Evolutionary conservation across 2,329 filamentous ascomycete species (phyloP), one percentile per base, ranked within the genome.

Genomic region (Fusarium musae): DNA sequence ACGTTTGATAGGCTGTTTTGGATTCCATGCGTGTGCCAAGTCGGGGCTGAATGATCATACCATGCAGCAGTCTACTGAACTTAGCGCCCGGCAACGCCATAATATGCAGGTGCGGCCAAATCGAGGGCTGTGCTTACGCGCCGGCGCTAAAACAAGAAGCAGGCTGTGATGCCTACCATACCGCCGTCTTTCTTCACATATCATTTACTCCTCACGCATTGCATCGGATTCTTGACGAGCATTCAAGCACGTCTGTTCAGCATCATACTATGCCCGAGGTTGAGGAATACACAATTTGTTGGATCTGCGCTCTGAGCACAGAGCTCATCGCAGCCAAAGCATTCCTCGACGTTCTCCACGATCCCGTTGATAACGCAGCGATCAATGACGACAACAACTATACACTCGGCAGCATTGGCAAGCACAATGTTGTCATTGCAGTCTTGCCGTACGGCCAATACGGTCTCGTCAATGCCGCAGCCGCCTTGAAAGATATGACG

Each of bases 181-280:
- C 42, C 23, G 42, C 16, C 10, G 0, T 6, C 13, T 9, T n/a
- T 42, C 2, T 15, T 23, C 23, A 23, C 23, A 23, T 3, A 23
- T 3, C 23, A 23, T 23, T 23, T n/a, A n/a, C n/a, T n/a, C n/a
- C n/a, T n/a, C n/a, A n/a, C n/a, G n/a, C n/a, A n/a, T n/a, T n/a
- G n/a, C n/a, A n/a, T n/a, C n/a, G n/a, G n/a, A n/a, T 23, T 23
- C 23, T 23, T 23, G 23, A 23, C 23, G 23, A 23, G 23, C 23
- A 23, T 23, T 23, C 23, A 23, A 23, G 23, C 23, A 23, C 23
- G 3, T 23, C 23, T 3, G 23, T 23, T 23, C 23, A 23, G 23
- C 23, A 23, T 0, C 28, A 2, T 0, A n/a, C 0, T 1, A 32
- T 49, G 46, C 3, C 3, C 0, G 0, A 13, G 0, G 1, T 0